Percentiles rank a stretch among this genome's conserved stretches.
phyloP scores from a whole-genome alignment of 106 monocot species.

The Dendrobium huoshanense region DNA sequence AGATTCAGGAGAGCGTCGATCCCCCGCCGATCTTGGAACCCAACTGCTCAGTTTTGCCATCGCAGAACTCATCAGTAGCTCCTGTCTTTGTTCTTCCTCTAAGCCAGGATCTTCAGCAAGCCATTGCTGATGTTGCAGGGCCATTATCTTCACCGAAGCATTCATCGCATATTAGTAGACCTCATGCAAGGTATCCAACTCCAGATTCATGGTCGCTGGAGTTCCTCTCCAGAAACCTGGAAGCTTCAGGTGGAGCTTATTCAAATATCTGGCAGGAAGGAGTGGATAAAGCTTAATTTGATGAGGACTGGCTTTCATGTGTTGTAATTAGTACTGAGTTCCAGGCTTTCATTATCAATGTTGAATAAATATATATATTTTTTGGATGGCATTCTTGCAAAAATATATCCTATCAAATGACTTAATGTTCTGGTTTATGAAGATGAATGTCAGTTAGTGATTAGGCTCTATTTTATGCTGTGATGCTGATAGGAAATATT shows the following conservation, averaged over 20 bases:
- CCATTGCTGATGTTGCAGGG: background rate
- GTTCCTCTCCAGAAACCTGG: background rate
- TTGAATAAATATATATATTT: no score
- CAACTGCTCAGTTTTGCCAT: background rate
- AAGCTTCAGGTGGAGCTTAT: background rate
- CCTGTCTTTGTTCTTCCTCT: slow-evolving; percentile 22
- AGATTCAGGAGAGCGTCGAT: slow-evolving; percentile 32
- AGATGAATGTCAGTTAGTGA: no score
- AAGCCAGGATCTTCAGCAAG: slow-evolving; percentile 25
- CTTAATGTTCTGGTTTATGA: no score
- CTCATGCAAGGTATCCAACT: slow-evolving; percentile 54
- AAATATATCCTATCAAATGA: no score
- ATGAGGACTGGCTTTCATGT: background rate
- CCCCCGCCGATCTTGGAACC: slow-evolving; percentile 10
- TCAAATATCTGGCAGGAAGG: background rate
- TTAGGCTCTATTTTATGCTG: no score
- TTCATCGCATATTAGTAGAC: slow-evolving; percentile 27
- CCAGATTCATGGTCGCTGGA: slow-evolving; percentile 15
- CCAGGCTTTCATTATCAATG: no score
- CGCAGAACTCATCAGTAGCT: slow-evolving; percentile 15
- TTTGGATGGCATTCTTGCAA: no score
- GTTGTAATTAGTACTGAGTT: background rate
- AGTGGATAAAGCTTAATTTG: background rate
- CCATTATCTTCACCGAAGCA: slow-evolving; percentile 1
- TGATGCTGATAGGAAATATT: no score